Evolutionary conservation across 768 basidiomycete genomes (phyloP), one percentile per base, ranked within the genome.

Genomic region (Kwoniella pini): DNA sequence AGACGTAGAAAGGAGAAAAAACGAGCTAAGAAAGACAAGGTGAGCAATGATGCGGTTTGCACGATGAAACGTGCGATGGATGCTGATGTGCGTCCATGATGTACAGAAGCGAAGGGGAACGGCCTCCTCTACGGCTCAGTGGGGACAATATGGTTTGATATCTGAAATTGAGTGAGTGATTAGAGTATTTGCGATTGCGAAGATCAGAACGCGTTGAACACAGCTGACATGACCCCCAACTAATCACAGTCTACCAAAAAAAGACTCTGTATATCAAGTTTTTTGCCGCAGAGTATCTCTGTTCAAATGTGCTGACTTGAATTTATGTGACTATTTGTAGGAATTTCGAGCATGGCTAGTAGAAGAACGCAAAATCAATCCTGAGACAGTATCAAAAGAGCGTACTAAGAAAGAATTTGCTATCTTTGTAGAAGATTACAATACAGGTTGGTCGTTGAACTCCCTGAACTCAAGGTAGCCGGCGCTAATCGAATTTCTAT

Each of bases 301-400:
- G n/a, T 42, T 12, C n/a, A 6, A 19, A 6, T 42, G 5, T 39
- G 38, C 22, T 26, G 13, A 22, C 46, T n/a, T 26, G 21, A 22
- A 10, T 24, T 22, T 10, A 10, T 27, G 3, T 17, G 28, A 12
- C 22, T 10, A 24, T 1, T 44, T 39, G 19, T 46, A 86, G 61
- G 93, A 96, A 79, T 96, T 95, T 77, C 84, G 89, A 54, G 85
- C 89, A 2, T 96, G 93, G 93, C 85, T 95, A 3, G 86, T 96
- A 12, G 93, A 96, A 76, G 93, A 96, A 74, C 86, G 89, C 45
- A 90, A 88, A 74, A 82, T 91, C 67, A 95, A 95, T 73, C 91
- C 92, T 0, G 93, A 95, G 79, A 88, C 87, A 2, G 82, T 92
- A 45, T 83, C 87, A 13, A 93, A 91, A 70, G 91, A 94, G 49